Percentiles rank a stretch among this genome's conserved stretches.
phyloP scores from a whole-genome alignment of 306 rosid species.

The Quercus cerris region DNA sequence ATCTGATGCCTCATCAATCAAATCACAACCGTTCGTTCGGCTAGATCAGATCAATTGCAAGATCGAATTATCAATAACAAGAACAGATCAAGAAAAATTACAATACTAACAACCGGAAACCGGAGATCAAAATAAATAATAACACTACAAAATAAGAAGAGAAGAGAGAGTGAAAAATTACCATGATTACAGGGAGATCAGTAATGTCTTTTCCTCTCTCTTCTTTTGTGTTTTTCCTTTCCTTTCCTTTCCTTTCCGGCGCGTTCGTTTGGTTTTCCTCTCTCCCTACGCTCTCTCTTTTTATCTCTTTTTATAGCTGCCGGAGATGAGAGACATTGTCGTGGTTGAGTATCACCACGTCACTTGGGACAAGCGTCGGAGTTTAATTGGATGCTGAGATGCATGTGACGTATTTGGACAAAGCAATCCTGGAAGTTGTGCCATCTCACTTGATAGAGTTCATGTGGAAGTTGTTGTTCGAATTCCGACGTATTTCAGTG shows the following conservation, averaged over 20 bases:
- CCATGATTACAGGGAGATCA: constrained; percentile 29
- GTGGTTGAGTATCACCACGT: background rate
- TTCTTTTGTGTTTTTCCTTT: constrained; percentile 1
- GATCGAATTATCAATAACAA: background rate
- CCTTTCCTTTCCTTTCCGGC: background rate
- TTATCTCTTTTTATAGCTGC: background rate
- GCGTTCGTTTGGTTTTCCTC: background rate
- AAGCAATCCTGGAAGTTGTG: too few relatives aligned
- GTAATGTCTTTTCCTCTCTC: constrained; percentile 2
- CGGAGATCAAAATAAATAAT: background rate
- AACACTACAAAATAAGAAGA: background rate
- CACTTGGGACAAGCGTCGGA: background rate
- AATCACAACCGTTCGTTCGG: background rate
- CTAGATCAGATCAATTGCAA: background rate
- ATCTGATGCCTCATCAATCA: background rate
- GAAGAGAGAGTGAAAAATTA: constrained; percentile 1
- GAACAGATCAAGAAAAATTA: background rate
- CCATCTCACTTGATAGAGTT: too few relatives aligned
- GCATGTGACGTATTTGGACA: too few relatives aligned
- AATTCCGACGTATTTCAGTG: too few relatives aligned
- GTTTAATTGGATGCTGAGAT: background rate
- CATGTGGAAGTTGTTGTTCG: too few relatives aligned
- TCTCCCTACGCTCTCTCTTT: background rate
- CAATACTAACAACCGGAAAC: background rate
- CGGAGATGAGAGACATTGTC: too few relatives aligned